These are phyloP conservation scores for Babesia microti DNA, from an alignment of 169 alveolate genomes.

Conservation along the genomic window DNA sequence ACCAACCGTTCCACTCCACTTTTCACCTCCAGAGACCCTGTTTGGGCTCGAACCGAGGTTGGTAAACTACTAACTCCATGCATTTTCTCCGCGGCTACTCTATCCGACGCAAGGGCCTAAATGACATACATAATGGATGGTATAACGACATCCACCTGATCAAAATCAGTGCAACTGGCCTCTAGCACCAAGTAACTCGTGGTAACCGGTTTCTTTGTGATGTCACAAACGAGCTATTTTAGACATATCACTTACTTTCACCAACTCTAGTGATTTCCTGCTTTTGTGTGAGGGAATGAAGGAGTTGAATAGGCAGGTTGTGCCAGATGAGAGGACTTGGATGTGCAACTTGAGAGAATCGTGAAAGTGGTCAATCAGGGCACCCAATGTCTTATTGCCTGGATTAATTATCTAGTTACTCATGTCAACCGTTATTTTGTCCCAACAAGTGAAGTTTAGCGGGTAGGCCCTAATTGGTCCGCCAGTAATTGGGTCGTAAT, in stretches of 20 bases:
- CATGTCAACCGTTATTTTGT: constrained; percentile 76
- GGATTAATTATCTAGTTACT: constrained; percentile 52
- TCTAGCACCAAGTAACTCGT: constrained; percentile 69
- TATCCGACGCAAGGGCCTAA: too few relatives aligned
- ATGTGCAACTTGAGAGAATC: constrained; percentile 43
- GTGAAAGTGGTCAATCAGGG: constrained; percentile 25
- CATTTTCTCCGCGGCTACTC: too few relatives aligned
- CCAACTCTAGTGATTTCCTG: constrained; percentile 56
- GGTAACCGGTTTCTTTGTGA: constrained; percentile 31
- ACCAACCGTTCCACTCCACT: too few relatives aligned
- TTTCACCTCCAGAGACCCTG: too few relatives aligned
- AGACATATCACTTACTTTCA: too few relatives aligned
- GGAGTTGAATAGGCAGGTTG: constrained; percentile 45
- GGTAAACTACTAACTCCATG: too few relatives aligned
- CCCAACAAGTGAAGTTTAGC: constrained; percentile 93
- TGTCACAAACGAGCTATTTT: too few relatives aligned
- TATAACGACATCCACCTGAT: constrained; percentile 72
- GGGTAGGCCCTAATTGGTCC: constrained; percentile 93
- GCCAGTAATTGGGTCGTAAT: constrained; percentile 82
- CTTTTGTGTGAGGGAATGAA: constrained; percentile 23
- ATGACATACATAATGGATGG: constrained; percentile 76
- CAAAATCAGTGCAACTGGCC: constrained; percentile 74
- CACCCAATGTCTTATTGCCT: not conserved
- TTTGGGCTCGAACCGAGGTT: too few relatives aligned
- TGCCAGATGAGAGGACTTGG: constrained; percentile 44